Percentiles rank a stretch among this genome's conserved stretches.
Conservation (phyloP, 2,329 filamentous ascomycete species). For the Diaporthe australafricana region DNA sequence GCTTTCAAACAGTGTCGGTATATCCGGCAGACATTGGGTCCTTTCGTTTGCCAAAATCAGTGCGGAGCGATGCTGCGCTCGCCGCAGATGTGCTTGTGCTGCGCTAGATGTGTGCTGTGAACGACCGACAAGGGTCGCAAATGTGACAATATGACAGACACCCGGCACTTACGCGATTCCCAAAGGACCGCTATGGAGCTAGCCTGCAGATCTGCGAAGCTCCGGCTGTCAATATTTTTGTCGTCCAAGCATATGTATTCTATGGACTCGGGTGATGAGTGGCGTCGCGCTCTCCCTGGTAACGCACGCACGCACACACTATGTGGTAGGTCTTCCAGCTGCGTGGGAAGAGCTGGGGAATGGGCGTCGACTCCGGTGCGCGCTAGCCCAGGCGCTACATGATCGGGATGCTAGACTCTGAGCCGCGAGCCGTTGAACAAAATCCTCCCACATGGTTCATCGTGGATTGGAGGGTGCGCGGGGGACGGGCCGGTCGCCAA, state of each 20-base stretch:
- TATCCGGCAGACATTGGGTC: neutral
- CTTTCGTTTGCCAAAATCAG: neutral
- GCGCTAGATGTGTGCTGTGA: neutral
- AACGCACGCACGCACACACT: neutral
- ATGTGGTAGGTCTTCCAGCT: neutral
- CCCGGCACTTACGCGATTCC: conserved; percentile 1
- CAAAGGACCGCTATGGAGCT: neutral
- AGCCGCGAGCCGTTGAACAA: conserved; percentile 18
- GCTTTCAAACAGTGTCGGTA: neutral
- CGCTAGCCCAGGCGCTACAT: neutral
- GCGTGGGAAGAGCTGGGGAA: neutral
- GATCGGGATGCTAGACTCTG: neutral
- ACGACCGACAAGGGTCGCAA: neutral
- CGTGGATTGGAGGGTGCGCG: conserved; percentile 4
- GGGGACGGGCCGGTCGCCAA: conserved; percentile 5
- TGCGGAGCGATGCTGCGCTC: neutral
- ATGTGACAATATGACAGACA: conserved; percentile 1
- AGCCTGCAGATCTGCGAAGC: neutral
- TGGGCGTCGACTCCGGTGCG: neutral
- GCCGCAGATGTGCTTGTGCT: conserved; percentile 6
- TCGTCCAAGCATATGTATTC: neutral
- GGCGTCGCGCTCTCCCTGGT: neutral
- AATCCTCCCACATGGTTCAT: conserved; percentile 12
- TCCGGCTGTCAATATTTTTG: neutral
- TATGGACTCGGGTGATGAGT: neutral